Evolutionary conservation across 2,329 filamentous ascomycete genomes (phyloP).

Genomic region (Phialophora tarda): DNA sequence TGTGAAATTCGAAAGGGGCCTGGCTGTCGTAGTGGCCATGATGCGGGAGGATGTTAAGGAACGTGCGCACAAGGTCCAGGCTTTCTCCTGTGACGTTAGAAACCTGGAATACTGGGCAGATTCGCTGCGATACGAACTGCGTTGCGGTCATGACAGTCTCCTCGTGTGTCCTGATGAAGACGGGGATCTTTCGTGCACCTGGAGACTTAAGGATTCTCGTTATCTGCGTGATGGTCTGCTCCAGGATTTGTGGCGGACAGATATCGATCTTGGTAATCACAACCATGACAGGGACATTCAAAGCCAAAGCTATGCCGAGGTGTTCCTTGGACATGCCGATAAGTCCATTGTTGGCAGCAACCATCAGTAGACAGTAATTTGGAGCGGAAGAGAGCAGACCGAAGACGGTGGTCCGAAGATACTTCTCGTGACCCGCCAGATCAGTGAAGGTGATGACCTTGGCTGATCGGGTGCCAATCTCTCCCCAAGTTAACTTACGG

Average conservation of each 20-base stretch:
- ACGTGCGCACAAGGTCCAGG: slow-evolving; percentile 86
- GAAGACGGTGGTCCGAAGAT: slow-evolving; percentile 94
- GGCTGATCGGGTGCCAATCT: slow-evolving; percentile 89
- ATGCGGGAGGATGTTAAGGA: slow-evolving; percentile 93
- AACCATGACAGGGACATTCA: slow-evolving; percentile 98
- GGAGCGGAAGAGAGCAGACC: slow-evolving; percentile 92
- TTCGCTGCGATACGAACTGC: slow-evolving; percentile 92
- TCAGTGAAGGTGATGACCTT: slow-evolving; percentile 98
- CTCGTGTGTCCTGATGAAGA: slow-evolving; percentile 90
- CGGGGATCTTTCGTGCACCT: slow-evolving; percentile 90
- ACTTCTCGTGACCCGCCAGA: slow-evolving; percentile 92
- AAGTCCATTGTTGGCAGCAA: slow-evolving; percentile 94
- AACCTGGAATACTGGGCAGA: slow-evolving; percentile 96
- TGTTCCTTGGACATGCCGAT: slow-evolving; percentile 99
- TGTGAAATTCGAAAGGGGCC: slow-evolving; percentile 88
- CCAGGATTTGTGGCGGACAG: slow-evolving; percentile 90
- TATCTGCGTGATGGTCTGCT: slow-evolving; percentile 90
- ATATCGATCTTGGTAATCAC: slow-evolving; percentile 98
- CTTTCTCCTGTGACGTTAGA: slow-evolving; percentile 96
- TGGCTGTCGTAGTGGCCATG: slow-evolving; percentile 90
- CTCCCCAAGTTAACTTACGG: slow-evolving; percentile 91
- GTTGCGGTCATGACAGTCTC: slow-evolving; percentile 94
- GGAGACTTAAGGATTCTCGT: slow-evolving; percentile 92
- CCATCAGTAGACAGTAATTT: slow-evolving; percentile 97
- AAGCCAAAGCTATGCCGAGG: slow-evolving; percentile 86